A percentile compares a stretch with the other conserved stretches of the same genome.
These are phyloP conservation scores for Trichoderma pleuroti DNA, from an alignment of 2,329 filamentous ascomycete genomes.

Conservation along the genomic window DNA sequence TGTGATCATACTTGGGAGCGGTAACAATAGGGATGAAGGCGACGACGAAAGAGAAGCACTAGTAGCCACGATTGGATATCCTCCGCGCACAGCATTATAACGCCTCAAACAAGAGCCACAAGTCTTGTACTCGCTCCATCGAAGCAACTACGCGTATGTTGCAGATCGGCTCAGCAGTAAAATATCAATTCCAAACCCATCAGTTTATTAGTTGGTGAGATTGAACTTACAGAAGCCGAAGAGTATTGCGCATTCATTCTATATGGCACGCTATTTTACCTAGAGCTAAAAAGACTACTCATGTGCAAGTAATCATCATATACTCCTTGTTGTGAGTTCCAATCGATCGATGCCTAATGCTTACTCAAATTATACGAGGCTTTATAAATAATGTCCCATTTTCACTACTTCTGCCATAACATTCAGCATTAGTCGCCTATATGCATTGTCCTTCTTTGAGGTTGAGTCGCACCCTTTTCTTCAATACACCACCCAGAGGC, in stretches of 20 bases:
- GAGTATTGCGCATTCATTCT: neutral
- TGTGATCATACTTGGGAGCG: neutral
- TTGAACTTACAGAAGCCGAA: neutral
- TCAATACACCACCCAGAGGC: neutral
- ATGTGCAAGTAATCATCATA: neutral
- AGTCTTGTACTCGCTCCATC: neutral
- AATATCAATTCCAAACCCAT: neutral
- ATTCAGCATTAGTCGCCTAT: neutral
- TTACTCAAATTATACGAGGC: neutral
- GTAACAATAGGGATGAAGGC: neutral
- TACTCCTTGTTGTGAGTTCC: neutral
- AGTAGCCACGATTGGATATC: neutral
- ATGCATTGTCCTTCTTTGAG: neutral
- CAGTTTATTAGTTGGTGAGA: neutral
- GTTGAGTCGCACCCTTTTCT: neutral
- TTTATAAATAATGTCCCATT: too few species aligned
- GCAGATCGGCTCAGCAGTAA: neutral
- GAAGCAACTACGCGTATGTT: neutral
- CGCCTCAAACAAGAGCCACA: neutral
- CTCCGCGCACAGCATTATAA: neutral
- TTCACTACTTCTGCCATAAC: too few species aligned
- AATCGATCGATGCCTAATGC: neutral
- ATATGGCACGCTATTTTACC: neutral
- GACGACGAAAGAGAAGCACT: neutral
- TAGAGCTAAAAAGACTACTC: neutral